Percentiles rank a stretch among this genome's conserved stretches.
Conservation (phyloP, 148 eudicot species). For the Chenopodium formosanum region DNA sequence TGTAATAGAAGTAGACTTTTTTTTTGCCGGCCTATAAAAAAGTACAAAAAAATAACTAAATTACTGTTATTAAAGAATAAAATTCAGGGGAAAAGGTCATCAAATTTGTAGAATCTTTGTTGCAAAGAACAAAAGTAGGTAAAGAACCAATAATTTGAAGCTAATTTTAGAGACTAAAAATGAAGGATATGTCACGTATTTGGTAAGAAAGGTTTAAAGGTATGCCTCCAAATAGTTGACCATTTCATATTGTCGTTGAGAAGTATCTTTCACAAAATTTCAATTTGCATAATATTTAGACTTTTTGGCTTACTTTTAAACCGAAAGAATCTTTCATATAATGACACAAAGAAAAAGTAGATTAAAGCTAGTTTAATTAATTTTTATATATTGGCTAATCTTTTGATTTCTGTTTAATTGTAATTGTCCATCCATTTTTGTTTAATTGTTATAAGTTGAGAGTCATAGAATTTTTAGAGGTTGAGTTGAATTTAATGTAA, state of each 20-base stretch:
- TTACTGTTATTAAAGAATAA: not conserved
- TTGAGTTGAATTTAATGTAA: too few relatives aligned
- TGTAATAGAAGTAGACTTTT: not conserved
- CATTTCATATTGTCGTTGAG: constrained; percentile 1
- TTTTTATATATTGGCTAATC: too few relatives aligned
- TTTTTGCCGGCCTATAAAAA: constrained; percentile 1
- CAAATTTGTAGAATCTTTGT: not conserved
- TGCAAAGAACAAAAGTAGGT: not conserved
- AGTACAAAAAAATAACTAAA: not conserved
- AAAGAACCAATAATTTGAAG: not conserved
- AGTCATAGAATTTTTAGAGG: too few relatives aligned
- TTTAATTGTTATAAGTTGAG: too few relatives aligned
- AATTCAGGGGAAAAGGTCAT: not conserved
- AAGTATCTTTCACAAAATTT: constrained; percentile 2
- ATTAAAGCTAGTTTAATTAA: too few relatives aligned
- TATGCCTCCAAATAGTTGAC: not conserved
- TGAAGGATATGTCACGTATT: not conserved
- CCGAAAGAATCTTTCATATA: not conserved
- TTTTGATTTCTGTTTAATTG: too few relatives aligned
- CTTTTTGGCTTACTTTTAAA: not conserved
- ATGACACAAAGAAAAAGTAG: not conserved
- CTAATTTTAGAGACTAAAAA: not conserved
- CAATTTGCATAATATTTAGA: not conserved
- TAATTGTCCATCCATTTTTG: too few relatives aligned
- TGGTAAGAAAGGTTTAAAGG: not conserved